Evolutionary conservation across 306 rosid species (phyloP).

Genomic region (Acmispon strigosus): DNA sequence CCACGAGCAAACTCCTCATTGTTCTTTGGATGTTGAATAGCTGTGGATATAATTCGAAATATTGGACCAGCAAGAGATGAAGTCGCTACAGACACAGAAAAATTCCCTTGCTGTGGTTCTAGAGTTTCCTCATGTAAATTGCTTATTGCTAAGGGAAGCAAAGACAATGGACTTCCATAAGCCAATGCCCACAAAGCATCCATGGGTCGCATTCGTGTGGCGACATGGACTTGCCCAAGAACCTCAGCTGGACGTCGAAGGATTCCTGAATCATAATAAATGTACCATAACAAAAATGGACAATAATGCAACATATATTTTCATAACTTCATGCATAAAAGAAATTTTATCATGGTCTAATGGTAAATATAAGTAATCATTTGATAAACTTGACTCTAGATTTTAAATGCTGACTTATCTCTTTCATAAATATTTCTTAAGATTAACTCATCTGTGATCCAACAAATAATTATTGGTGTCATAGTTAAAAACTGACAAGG

Average conservation of each 20-base stretch:
- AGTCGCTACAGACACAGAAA: conserved; percentile 64
- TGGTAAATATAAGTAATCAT: conserved; percentile 11
- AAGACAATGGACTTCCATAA: conserved; percentile 89
- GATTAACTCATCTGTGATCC: background rate
- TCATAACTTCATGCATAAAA: conserved; percentile 11
- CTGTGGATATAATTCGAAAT: conserved; percentile 70
- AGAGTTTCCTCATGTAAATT: conserved; percentile 61
- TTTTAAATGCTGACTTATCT: conserved; percentile 13
- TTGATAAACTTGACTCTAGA: background rate
- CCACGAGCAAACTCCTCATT: conserved; percentile 74
- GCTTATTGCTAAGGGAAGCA: conserved; percentile 84
- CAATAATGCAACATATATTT: conserved; percentile 19
- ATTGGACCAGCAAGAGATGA: conserved; percentile 77
- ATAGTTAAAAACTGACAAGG: background rate
- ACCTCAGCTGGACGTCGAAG: conserved; percentile 96
- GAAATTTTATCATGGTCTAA: conserved; percentile 1
- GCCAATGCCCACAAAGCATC: conserved; percentile 96
- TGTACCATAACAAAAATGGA: conserved; percentile 18
- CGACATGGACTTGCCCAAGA: conserved; percentile 97
- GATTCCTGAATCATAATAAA: conserved; percentile 51
- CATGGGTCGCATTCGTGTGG: conserved; percentile 70
- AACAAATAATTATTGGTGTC: background rate
- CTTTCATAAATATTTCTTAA: background rate
- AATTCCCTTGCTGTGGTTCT: conserved; percentile 64
- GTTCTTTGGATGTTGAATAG: conserved; percentile 76